These are phyloP conservation scores for Aspergillus neotritici DNA, from an alignment of 2,329 filamentous ascomycete genomes.

Conservation along the genomic window DNA sequence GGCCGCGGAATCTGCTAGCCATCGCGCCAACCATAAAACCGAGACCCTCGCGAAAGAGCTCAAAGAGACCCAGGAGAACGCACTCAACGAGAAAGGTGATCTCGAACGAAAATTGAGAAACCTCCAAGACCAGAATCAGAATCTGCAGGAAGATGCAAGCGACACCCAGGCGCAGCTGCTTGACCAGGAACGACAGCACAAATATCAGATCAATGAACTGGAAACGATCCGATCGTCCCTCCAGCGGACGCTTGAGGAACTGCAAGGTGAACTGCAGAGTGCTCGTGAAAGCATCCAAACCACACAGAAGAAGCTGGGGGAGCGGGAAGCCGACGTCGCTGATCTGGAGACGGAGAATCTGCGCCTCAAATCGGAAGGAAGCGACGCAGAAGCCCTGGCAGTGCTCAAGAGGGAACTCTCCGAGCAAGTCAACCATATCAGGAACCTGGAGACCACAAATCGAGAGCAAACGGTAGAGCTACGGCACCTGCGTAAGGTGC, in stretches of 20 bases:
- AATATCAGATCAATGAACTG: constrained; percentile 54
- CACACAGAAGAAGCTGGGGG: constrained; percentile 60
- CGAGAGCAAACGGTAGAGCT: constrained; percentile 74
- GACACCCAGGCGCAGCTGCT: constrained; percentile 72
- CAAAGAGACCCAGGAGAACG: constrained; percentile 50
- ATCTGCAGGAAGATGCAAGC: constrained; percentile 73
- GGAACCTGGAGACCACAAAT: constrained; percentile 72
- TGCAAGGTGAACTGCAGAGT: constrained; percentile 51
- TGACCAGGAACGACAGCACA: constrained; percentile 61
- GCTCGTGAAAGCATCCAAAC: constrained; percentile 52
- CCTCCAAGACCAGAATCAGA: constrained; percentile 63
- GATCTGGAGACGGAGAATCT: constrained; percentile 77
- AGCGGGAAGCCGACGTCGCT: constrained; percentile 66
- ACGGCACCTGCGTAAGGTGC: constrained; percentile 70
- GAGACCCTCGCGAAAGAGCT: constrained; percentile 51
- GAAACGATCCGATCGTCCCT: constrained; percentile 56
- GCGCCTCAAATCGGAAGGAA: constrained; percentile 76
- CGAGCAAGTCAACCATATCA: constrained; percentile 88
- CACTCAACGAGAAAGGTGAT: constrained; percentile 50
- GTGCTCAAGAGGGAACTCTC: constrained; percentile 83
- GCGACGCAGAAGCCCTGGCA: constrained; percentile 76
- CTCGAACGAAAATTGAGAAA: constrained; percentile 52
- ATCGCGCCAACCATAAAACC: constrained; percentile 49
- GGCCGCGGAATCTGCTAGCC: constrained; percentile 49
- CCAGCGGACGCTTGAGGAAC: constrained; percentile 49